These are phyloP conservation scores for Asterella californica DNA, from an alignment of 225 moss, liverwort and hornwort species.

Conservation along the genomic window DNA sequence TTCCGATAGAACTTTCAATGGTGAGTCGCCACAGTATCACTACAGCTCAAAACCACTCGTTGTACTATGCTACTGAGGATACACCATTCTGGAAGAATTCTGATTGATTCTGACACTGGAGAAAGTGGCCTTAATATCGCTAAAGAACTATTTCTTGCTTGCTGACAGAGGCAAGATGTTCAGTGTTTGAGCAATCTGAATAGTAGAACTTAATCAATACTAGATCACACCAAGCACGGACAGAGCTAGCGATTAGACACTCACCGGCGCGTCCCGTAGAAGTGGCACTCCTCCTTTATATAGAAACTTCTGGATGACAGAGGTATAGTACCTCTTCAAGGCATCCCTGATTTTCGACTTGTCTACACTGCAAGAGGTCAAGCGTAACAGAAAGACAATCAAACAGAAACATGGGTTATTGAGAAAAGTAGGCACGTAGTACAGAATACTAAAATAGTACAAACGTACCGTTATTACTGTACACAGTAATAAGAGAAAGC, in stretches of 20 bases:
- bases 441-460: neutral
- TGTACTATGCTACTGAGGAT: too few relatives aligned
- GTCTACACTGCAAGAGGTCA: constrained; percentile 18
- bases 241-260: neutral
- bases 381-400: neutral
- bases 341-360: constrained; percentile 18
- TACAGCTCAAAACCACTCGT: too few relatives aligned
- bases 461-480: neutral
- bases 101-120: too few relatives aligned
- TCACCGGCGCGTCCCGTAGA: constrained; percentile 17
- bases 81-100: too few relatives aligned
- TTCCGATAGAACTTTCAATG: too few relatives aligned
- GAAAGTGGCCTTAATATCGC: too few relatives aligned
- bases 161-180: too few relatives aligned
- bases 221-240: too few relatives aligned
- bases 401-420: neutral
- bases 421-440: neutral
- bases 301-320: constrained; percentile 28
- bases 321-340: constrained; percentile 25
- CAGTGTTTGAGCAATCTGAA: too few relatives aligned
- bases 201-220: too few relatives aligned
- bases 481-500: neutral
- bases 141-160: too few relatives aligned
- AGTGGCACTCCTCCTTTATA: constrained; percentile 3
- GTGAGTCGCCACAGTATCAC: too few relatives aligned